These are phyloP conservation scores for Cichorium intybus DNA, from an alignment of 140 eudicot genomes.

Conservation along the genomic window DNA sequence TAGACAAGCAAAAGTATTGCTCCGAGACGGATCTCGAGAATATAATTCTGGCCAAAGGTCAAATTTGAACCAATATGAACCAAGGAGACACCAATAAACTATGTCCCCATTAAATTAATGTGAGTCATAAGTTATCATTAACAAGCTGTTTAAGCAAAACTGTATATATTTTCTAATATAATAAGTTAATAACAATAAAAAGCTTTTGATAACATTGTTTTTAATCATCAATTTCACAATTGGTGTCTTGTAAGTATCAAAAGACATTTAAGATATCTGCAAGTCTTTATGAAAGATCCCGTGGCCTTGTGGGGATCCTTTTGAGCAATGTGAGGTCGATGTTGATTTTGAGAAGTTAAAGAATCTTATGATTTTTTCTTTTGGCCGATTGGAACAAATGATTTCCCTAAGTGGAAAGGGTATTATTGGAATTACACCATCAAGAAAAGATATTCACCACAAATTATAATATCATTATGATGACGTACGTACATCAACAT, in stretches of 20 bases:
- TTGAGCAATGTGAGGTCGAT: conserved; percentile 7
- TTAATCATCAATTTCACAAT: too few relatives aligned
- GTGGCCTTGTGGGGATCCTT: conserved; percentile 3
- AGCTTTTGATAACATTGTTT: neutral
- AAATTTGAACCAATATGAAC: too few relatives aligned
- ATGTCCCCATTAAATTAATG: too few relatives aligned
- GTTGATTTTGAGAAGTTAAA: neutral
- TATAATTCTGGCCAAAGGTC: too few relatives aligned
- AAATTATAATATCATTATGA: neutral
- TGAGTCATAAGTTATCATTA: too few relatives aligned
- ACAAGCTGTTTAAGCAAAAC: too few relatives aligned
- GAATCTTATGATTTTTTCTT: conserved; percentile 9
- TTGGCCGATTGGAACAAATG: conserved; percentile 17
- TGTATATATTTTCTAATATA: too few relatives aligned
- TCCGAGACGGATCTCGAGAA: too few relatives aligned
- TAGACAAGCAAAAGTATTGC: too few relatives aligned
- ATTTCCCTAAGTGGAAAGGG: neutral
- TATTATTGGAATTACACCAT: neutral
- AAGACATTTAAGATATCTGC: neutral
- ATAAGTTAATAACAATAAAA: neutral
- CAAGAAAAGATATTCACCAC: conserved; percentile 6
- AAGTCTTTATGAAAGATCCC: neutral
- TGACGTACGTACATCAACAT: neutral
- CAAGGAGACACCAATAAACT: too few relatives aligned
- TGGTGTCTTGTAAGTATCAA: neutral